Base-by-base conservation (phyloP, 2,329 filamentous ascomycete genomes). In the Monilinia polystroma region DNA sequence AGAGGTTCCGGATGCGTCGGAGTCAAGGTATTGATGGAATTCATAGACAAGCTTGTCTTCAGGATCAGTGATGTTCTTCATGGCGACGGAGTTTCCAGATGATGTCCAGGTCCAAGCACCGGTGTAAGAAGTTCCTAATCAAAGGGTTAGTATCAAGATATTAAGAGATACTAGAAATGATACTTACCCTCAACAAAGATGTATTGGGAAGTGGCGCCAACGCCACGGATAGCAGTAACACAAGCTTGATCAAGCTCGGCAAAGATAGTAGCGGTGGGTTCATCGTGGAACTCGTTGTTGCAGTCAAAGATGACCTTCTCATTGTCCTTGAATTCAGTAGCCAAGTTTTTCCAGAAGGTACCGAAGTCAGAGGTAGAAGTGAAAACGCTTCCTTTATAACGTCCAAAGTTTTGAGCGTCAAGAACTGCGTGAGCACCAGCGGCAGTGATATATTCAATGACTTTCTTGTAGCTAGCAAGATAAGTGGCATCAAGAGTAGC, bases 11-110 rank as follows among this genome's bases (percentile, higher is more conserved):
- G 80, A 83, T 64, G 82, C 81, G 68, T 86, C 84, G 0, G 76
- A 77, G 76, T 87, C 84, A 49, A 87, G 84, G 72, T 87, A 87
- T 76, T 87, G 84, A 74, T 87, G 84, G 84, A 87, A 86, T 72
- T 87, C 83, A 76, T 84, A 86, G 73, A 87, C 76, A 66, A 86
- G 79, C 72, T 83, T 84, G 76, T 85, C 77, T 56, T 78, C 68
- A 0, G 83, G 79, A 69, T 87, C 84, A 11, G 80, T 83, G 53
- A 87, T 78, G 26, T 70, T 78, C 67, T 84, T 78, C 55, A 78
- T 77, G 5, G 79, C 78, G 47, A 67, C 78, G 10, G 66, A 7
- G 72, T 83, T 83, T 53, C 81, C 81, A 18, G 69, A 69, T n/a
- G 70, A 67, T 5, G 64, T 77, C 84, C 84, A 74, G 23, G 70